Percentiles rank a stretch among this genome's conserved stretches.
Conservation (phyloP, 768 basidiomycete species). For the Leccinum imitatum region DNA sequence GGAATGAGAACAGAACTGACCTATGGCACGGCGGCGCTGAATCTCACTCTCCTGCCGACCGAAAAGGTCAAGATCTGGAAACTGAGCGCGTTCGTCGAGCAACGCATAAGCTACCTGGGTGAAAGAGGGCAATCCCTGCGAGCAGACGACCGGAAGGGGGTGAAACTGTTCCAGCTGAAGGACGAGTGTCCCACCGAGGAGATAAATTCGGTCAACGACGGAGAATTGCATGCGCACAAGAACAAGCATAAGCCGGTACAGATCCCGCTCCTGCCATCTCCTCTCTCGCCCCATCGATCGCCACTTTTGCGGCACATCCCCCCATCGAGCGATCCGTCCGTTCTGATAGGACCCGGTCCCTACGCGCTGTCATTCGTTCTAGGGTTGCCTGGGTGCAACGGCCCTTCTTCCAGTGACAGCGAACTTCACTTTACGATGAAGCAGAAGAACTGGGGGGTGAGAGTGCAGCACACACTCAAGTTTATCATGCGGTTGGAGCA, state of each 20-base stretch:
- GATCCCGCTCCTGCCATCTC: constrained; percentile 30
- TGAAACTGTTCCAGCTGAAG: constrained; percentile 21
- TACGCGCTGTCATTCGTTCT: constrained; percentile 18
- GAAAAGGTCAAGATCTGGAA: constrained; percentile 84
- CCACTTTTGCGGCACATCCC: constrained; percentile 21
- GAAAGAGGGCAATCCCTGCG: background rate
- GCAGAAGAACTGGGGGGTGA: constrained; percentile 62
- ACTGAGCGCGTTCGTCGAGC: constrained; percentile 74
- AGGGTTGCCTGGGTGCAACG: constrained; percentile 20
- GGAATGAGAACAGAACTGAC: constrained; percentile 14
- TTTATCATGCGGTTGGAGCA: constrained; percentile 79
- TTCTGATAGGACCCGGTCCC: constrained; percentile 28
- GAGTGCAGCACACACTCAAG: constrained; percentile 76
- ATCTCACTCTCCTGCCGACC: constrained; percentile 81
- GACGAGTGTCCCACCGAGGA: constrained; percentile 21
- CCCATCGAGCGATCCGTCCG: constrained; percentile 21
- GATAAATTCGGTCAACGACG: background rate
- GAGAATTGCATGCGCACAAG: constrained; percentile 7
- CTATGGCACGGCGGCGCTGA: constrained; percentile 67
- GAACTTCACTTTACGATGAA: constrained; percentile 74
- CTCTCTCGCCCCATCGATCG: constrained; percentile 30
- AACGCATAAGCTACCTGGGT: constrained; percentile 16
- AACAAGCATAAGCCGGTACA: background rate
- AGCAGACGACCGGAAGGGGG: constrained; percentile 9
- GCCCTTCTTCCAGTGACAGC: background rate